Conservation (phyloP, 345 rosid genomes). For the Microthlaspi erraticum region DNA sequence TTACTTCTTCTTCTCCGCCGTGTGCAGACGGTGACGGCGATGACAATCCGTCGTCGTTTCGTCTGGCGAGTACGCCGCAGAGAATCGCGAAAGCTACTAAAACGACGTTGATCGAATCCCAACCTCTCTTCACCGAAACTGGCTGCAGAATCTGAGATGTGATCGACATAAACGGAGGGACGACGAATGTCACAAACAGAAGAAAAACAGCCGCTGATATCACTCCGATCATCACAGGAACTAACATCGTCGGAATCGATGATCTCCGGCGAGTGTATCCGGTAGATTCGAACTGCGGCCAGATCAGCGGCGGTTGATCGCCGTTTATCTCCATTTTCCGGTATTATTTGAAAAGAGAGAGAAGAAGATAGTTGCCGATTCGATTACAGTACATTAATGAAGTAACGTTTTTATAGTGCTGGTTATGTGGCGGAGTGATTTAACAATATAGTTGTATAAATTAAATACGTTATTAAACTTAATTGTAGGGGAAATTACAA, state of each 20-base stretch:
- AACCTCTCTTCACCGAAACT: constrained; percentile 54
- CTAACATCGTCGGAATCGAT: constrained; percentile 45
- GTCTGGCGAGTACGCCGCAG: constrained; percentile 70
- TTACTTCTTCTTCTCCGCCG: constrained; percentile 21
- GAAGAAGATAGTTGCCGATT: constrained; percentile 25
- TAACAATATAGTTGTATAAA: not conserved
- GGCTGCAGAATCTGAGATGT: constrained; percentile 55
- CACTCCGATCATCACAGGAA: constrained; percentile 53
- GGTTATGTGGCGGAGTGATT: constrained; percentile 32
- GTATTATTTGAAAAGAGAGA: constrained; percentile 1
- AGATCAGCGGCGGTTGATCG: constrained; percentile 53
- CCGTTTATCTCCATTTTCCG: constrained; percentile 39
- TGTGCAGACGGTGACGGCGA: not conserved
- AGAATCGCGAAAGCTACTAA: constrained; percentile 73
- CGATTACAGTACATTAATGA: constrained; percentile 29
- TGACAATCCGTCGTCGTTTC: constrained; percentile 56
- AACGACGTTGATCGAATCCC: constrained; percentile 68
- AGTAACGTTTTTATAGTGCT: constrained; percentile 31
- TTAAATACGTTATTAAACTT: constrained; percentile 22
- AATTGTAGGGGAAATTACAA: constrained; percentile 16
- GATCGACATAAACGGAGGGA: constrained; percentile 56
- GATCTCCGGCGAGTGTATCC: constrained; percentile 50
- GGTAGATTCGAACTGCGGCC: constrained; percentile 52
- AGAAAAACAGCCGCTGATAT: constrained; percentile 56
- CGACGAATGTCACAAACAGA: constrained; percentile 46